Evolutionary conservation across 129 eudicot species (phyloP), one percentile per base, ranked within the genome.

Genomic region (Rutidosis leptorrhynchoides): DNA sequence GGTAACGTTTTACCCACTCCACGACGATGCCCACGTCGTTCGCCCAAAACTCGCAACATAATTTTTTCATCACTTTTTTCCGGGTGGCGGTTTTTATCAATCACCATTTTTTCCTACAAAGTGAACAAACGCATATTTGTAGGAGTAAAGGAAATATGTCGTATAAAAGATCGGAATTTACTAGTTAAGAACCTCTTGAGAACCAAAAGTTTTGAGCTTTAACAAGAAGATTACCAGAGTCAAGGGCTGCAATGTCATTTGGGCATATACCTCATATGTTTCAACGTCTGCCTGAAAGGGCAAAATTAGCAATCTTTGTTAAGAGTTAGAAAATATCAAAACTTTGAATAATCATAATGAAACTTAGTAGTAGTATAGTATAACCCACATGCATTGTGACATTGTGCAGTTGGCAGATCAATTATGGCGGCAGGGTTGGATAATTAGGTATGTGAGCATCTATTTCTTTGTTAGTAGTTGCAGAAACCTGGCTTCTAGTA

Each of bases 381-480:
- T 15, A 43, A 86, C 96, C 62, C 78, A 94, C 99, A 82, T 94
- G 99, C 99, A 94, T 94, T 68, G 99, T 94, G 72, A 94, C 90
- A 86, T 94, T 94, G 83, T 94, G 99, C 35, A 94, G 97, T 64
- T 94, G 99, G 79, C 99, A 94, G 78, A 94, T 94, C 85, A 94
- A 77, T 65, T 94, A 97, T 55, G 99, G 85, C 17, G 96, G 85
- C 78, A 94, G 73, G 79, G 77, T 94, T 43, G 99, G 99, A 66
- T 94, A 94, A 86, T 94, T 94, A 24, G 99, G 99, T 45, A 89
- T 94, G 59, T 94, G 97, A 45, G 90, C 95, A 84, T 94, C 99
- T 54, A 89, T 77, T 82, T 94, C 99, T 79, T 87, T 89, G 70
- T 86, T 94, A 57, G 99, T 94, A 29, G 99, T 94, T 58, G 99